Percentiles rank a stretch among this genome's conserved stretches.
These are phyloP conservation scores for Debaryomyces prosopidis DNA, from an alignment of 805 yeast genomes.

Conservation along the genomic window DNA sequence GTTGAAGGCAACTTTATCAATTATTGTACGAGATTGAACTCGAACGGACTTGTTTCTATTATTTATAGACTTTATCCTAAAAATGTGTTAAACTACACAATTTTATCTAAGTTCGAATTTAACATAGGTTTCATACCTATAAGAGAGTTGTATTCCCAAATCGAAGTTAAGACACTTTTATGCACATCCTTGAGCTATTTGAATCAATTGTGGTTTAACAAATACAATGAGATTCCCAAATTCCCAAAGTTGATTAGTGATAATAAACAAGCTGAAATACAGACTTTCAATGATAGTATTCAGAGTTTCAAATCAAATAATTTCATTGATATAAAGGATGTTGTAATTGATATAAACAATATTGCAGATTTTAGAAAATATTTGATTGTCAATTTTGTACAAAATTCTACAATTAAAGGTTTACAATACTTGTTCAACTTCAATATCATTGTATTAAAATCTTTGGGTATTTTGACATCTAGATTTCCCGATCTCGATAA, in stretches of 20 bases:
- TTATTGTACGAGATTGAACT: conserved; percentile 20
- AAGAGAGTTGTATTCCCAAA: conserved; percentile 5
- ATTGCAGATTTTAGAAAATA: conserved; percentile 3
- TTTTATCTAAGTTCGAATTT: conserved; percentile 23
- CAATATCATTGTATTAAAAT: conserved; percentile 18
- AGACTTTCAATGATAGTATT: conserved; percentile 14
- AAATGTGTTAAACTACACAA: conserved; percentile 26
- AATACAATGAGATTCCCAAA: conserved; percentile 18
- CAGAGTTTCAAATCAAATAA: conserved; percentile 14
- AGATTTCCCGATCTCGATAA: conserved; percentile 4
- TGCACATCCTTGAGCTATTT: conserved; percentile 24
- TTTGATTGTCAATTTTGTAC: conserved; percentile 16
- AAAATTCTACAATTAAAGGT: conserved; percentile 13
- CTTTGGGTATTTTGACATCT: conserved; percentile 11
- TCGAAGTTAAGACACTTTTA: background rate
- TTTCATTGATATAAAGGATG: conserved; percentile 4
- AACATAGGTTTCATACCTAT: conserved; percentile 25
- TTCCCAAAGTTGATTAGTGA: conserved; percentile 14
- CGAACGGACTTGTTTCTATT: conserved; percentile 20
- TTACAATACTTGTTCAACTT: conserved; percentile 23
- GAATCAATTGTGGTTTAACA: conserved; percentile 21
- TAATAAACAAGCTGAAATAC: conserved; percentile 6
- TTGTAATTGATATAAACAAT: background rate
- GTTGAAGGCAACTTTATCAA: conserved; percentile 29
- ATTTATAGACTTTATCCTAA: conserved; percentile 27